Base-by-base conservation (phyloP, 2,329 filamentous ascomycete species). In the Alternaria tenuissima region DNA sequence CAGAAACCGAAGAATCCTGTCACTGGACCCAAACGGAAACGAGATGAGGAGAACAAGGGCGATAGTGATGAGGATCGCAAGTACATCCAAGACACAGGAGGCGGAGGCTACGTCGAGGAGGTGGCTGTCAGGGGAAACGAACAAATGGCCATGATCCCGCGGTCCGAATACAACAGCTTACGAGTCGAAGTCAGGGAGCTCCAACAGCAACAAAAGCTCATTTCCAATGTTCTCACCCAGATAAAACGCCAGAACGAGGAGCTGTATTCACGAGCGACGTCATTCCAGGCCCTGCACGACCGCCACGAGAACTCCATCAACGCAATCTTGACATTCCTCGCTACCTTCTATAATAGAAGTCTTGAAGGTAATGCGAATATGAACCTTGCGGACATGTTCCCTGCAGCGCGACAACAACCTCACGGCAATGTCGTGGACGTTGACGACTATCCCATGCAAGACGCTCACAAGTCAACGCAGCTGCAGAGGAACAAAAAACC, bases 301-400 rank as follows among this genome's bases (percentile, higher is more conserved):
- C 89, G 95, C n/a, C 95, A 99, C 73, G 95, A 99, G 76, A 97
- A 94, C 76, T 97, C 94, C 0, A 98, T 99, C 79, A 98, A 97
- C 74, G 94, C 94, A n/a, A 98, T 99, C 63, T 85, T 99, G 42
- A 96, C 94, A 51, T 98, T 99, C 78, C 85, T 99, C 20, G 95
- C 94, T 46, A 98, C 96, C 12, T 94, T 99, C 42, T 99, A 98
- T 80, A 91, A 96, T 64, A 91, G 96, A 73, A 96, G 93, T 64
- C 81, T 99, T 51, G 94, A 97, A 75, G 92, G 94, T 36, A 91
- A 94, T 69, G 89, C 87, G 18, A 85, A 87, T 1, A 88, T 92
- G 73, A 94, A 92, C 72, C 86, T 98, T 42, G 89, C 91, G 57
- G 94, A 96, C 68, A 90, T 97, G 74, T 91, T 98, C 74, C 88